phyloP scores from a whole-genome alignment of 768 basidiomycete genomes.

The Pulveroboletus sp. region DNA sequence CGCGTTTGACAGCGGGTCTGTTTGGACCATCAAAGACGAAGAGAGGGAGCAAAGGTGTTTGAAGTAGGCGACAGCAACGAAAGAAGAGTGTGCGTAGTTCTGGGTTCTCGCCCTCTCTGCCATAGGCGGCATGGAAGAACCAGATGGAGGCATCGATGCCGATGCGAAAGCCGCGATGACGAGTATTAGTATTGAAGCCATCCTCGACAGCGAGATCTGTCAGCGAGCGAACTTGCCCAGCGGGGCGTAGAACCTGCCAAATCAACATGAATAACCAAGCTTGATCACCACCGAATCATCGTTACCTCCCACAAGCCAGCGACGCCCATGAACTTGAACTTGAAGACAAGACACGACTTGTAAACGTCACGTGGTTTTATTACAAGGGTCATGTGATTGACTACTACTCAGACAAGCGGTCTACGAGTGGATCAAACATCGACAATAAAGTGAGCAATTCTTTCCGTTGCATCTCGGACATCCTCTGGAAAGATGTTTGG shows the following conservation, averaged over 20 bases:
- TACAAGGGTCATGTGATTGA: conserved; percentile 3
- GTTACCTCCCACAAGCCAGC: conserved; percentile 51
- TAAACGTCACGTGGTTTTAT: not conserved
- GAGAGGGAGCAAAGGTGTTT: conserved; percentile 77
- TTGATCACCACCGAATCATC: not conserved
- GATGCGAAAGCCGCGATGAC: conserved; percentile 71
- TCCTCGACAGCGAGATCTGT: conserved; percentile 73
- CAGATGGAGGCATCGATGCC: conserved; percentile 86
- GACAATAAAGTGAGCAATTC: conserved; percentile 7
- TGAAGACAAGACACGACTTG: too few species aligned
- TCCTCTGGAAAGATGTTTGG: conserved; percentile 12
- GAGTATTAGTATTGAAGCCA: conserved; percentile 67
- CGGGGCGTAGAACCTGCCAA: conserved; percentile 63
- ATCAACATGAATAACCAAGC: conserved; percentile 5
- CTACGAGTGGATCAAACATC: not conserved
- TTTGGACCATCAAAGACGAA: conserved; percentile 93
- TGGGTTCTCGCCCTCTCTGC: conserved; percentile 82
- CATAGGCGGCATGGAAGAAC: conserved; percentile 74
- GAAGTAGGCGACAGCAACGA: conserved; percentile 76
- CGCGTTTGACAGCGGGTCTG: conserved; percentile 78
- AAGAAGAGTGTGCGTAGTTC: conserved; percentile 84
- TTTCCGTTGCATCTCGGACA: conserved; percentile 10
- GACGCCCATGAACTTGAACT: too few species aligned
- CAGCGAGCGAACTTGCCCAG: conserved; percentile 68
- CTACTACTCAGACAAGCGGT: not conserved